Percentiles rank a stretch among this genome's conserved stretches.
Conservation (phyloP, 106 monocot species). For the Apostasia ramifera region DNA sequence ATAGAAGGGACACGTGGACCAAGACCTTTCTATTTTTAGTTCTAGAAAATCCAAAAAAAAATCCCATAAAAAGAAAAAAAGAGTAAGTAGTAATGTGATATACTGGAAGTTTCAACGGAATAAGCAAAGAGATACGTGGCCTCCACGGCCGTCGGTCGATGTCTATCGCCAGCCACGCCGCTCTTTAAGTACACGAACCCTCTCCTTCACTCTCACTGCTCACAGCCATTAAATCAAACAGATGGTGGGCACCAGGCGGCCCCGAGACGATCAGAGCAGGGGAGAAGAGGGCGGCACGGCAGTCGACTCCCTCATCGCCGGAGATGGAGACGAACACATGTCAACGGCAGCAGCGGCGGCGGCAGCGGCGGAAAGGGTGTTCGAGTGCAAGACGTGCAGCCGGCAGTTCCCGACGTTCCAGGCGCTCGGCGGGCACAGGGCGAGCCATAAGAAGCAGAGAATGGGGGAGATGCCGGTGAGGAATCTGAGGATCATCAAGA, state of each 20-base stretch:
- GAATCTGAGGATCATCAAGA: background rate
- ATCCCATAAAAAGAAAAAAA: too few relatives aligned
- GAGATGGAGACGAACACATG: background rate
- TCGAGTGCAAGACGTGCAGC: conserved; percentile 72
- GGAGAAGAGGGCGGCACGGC: background rate
- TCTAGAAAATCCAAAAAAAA: too few relatives aligned
- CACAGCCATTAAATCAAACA: background rate
- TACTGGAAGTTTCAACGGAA: background rate
- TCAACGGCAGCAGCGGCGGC: background rate
- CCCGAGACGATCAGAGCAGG: background rate
- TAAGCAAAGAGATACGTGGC: background rate
- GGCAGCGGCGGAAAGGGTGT: conserved; percentile 8
- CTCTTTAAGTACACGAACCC: background rate
- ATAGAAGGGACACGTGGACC: too few relatives aligned
- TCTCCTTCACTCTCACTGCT: background rate
- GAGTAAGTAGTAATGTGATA: too few relatives aligned
- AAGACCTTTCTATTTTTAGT: too few relatives aligned
- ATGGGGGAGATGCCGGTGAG: background rate
- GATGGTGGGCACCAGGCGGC: conserved; percentile 2
- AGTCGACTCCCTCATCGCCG: background rate
- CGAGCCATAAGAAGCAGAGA: conserved; percentile 45
- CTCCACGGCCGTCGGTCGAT: background rate
- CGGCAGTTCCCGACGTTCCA: conserved; percentile 66
- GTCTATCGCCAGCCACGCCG: background rate
- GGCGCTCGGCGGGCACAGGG: conserved; percentile 66